Base-by-base conservation (phyloP, 2,329 filamentous ascomycete genomes). In the Venturiaceae sp. region DNA sequence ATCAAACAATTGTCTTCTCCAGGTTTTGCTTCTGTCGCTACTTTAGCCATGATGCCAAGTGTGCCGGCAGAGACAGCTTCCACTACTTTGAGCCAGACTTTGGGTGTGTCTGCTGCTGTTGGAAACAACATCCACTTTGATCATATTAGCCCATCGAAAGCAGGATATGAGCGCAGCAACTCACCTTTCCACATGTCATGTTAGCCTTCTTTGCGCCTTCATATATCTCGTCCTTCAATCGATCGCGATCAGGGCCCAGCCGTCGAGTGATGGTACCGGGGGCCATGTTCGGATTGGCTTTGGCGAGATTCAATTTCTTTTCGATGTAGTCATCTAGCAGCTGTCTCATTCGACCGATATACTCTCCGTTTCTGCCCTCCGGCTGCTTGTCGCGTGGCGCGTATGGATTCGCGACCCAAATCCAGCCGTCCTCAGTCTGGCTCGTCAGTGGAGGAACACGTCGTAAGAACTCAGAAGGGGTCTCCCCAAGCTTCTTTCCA, bases 121-220 rank as follows among this genome's bases (percentile, higher is more conserved):
- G 80, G 81, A 63, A 90, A 91, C 1, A 92, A 68, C 84, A 92
- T 87, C 88, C 88, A 92, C 83, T 87, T 26, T 2, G 6, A 9
- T 39, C 59, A 30, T 58, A 65, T 46, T 66, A 33, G 55, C 46
- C 26, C 9, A 21, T 5, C 8, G 9, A 19, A 16, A 26, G 11
- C 37, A 23, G 16, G 32, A n/a, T 30, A 7, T 19, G 28, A 8
- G n/a, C 36, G 16, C 23, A 26, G n/a, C n/a, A 60, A 46, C 68
- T 63, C 67, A 82, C 83, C 77, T 92, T 94, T 57, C 89, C 89
- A 41, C 77, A 75, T 0, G 81, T 77, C 13, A 88, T 78, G 26
- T 78, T 77, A 14, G 77, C 78, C 19, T 79, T 74, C 9, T 79
- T 75, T 0, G 89, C 89, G 21, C 88, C 70, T 19, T 77, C 72